phyloP scores from a whole-genome alignment of 768 basidiomycete genomes.

The Collybiopsis confluens region DNA sequence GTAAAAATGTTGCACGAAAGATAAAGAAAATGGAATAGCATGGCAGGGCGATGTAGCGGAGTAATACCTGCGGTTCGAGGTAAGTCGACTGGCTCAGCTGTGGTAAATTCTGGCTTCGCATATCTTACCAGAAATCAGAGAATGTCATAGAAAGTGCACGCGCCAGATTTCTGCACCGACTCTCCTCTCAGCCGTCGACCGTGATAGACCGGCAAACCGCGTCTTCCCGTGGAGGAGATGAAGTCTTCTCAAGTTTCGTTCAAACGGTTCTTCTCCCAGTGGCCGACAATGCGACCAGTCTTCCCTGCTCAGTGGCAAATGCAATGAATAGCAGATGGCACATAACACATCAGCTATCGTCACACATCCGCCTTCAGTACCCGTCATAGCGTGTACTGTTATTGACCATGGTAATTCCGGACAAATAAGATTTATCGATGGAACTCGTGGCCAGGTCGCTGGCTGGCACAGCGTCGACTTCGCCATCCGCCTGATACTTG shows the following conservation, averaged over 20 bases:
- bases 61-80: too few species aligned
- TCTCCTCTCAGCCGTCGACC: neutral
- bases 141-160: neutral
- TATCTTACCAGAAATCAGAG: too few species aligned
- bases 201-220: neutral
- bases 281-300: neutral
- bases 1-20: too few species aligned
- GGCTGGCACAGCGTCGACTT: neutral
- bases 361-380: neutral
- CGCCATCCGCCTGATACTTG: neutral
- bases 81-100: too few species aligned
- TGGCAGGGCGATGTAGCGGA: too few species aligned
- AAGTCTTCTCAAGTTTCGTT: neutral
- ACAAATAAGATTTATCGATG: neutral
- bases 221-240: neutral
- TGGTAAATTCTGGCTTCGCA: too few species aligned
- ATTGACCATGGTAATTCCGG: neutral
- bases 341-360: neutral
- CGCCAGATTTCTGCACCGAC: conserved; percentile 1
- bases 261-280: neutral
- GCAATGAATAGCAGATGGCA: neutral
- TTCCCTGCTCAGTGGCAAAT: neutral
- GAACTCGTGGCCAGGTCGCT: neutral
- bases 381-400: neutral
- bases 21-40: too few species aligned